Conservation (phyloP, 2,329 filamentous ascomycete species). For the Cercospora brassicicola region DNA sequence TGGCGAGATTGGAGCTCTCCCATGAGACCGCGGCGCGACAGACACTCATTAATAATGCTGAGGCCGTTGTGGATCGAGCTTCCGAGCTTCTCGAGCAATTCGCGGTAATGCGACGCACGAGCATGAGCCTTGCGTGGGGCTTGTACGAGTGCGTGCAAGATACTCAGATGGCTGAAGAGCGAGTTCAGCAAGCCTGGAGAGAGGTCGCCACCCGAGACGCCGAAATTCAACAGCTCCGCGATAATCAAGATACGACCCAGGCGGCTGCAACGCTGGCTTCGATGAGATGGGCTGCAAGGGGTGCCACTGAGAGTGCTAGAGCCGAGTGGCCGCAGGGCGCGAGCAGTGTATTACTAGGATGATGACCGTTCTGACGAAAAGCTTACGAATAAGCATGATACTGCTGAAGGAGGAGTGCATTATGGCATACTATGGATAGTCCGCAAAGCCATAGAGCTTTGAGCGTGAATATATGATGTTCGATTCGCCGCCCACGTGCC, state of each 20-base stretch:
- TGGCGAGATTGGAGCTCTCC: neutral
- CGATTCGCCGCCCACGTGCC: neutral
- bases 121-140: neutral
- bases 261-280: neutral
- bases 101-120: neutral
- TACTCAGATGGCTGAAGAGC: neutral
- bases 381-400: neutral
- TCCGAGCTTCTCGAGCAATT: neutral
- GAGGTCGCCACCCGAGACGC: neutral
- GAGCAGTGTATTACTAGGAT: conserved; percentile 6
- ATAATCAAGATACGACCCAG: neutral
- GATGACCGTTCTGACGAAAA: conserved; percentile 7
- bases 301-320: conserved; percentile 6
- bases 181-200: conserved; percentile 1
- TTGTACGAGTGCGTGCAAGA: neutral
- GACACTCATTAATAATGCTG: neutral
- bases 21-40: neutral
- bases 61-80: neutral
- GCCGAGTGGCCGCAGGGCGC: neutral
- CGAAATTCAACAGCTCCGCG: neutral
- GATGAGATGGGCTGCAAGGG: conserved; percentile 8
- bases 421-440: neutral
- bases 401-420: neutral
- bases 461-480: neutral
- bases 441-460: neutral